phyloP scores from a whole-genome alignment of 768 basidiomycete species.

The Suillus weaverae region DNA sequence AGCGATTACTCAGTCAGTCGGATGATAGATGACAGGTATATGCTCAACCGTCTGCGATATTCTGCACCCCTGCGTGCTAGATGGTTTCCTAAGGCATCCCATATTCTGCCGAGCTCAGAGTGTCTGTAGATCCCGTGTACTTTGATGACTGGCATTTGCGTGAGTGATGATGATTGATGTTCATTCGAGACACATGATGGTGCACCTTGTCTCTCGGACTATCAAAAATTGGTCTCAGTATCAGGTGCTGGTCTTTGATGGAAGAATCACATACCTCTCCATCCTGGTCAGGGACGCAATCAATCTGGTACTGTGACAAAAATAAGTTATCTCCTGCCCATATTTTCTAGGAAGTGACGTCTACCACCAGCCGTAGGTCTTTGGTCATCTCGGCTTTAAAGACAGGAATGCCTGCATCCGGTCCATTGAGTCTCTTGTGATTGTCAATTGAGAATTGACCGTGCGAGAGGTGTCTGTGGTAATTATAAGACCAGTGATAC shows the following conservation, averaged over 20 bases:
- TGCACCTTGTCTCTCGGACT: slow-evolving; percentile 43
- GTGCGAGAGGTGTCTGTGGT: slow-evolving; percentile 60
- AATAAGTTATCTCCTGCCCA: not conserved
- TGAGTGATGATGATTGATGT: not conserved
- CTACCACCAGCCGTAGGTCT: slow-evolving; percentile 50
- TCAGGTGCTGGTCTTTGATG: not conserved
- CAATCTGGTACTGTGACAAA: slow-evolving; percentile 45
- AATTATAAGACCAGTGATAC: not conserved
- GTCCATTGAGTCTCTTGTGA: slow-evolving; percentile 55
- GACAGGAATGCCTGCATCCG: slow-evolving; percentile 50
- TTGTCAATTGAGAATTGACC: slow-evolving; percentile 71
- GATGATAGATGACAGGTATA: not conserved
- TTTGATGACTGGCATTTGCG: slow-evolving; percentile 37
- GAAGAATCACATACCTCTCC: slow-evolving; percentile 23
- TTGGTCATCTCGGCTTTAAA: slow-evolving; percentile 68
- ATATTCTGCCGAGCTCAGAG: slow-evolving; percentile 45
- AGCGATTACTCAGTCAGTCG: not conserved
- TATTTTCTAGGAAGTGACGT: slow-evolving; percentile 14
- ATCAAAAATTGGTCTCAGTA: slow-evolving; percentile 5
- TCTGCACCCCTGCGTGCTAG: slow-evolving; percentile 46
- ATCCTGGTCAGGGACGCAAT: slow-evolving; percentile 43
- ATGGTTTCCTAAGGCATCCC: slow-evolving; percentile 47
- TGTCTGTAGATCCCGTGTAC: slow-evolving; percentile 54
- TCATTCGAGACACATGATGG: not conserved
- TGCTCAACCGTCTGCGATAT: slow-evolving; percentile 51